Percentiles rank a stretch among this genome's conserved stretches.
These are phyloP conservation scores for Trichoderma virens DNA, from an alignment of 495 filamentous ascomycete species.

Conservation along the genomic window DNA sequence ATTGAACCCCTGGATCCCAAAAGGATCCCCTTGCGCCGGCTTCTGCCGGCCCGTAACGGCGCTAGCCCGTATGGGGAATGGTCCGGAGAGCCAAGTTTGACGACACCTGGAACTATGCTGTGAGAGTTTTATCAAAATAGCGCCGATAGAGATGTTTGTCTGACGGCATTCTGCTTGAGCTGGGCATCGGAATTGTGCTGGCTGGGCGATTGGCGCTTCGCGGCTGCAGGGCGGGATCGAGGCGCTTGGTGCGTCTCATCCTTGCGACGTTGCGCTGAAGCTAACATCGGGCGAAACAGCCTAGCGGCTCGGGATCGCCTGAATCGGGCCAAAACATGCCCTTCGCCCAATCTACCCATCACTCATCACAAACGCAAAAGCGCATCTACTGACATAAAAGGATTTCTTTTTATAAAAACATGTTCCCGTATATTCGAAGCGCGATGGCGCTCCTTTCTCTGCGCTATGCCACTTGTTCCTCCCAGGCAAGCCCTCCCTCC, in stretches of 20 bases:
- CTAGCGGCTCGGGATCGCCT: slow-evolving; percentile 5
- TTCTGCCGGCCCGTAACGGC: slow-evolving; percentile 1
- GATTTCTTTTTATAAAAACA: not conserved
- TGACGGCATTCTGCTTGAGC: not conserved
- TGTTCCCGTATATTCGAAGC: not conserved
- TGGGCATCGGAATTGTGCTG: not conserved
- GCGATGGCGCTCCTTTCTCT: not conserved
- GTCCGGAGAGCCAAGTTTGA: not conserved
- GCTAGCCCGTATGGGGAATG: not conserved
- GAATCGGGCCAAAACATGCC: too few species aligned
- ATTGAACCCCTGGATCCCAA: not conserved
- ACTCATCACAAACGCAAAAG: not conserved
- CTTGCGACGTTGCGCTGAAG: not conserved
- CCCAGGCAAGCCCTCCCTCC: not conserved
- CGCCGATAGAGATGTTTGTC: not conserved
- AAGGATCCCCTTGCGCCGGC: not conserved
- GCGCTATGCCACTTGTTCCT: not conserved
- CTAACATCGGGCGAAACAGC: not conserved
- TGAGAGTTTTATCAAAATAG: not conserved
- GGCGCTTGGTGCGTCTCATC: not conserved
- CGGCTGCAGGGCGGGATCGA: not conserved
- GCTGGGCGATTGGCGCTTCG: not conserved
- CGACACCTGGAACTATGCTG: not conserved
- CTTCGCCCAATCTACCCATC: not conserved
- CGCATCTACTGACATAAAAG: not conserved